Conservation (phyloP, 163 green algal genomes). For the Scenedesmus sp. region DNA sequence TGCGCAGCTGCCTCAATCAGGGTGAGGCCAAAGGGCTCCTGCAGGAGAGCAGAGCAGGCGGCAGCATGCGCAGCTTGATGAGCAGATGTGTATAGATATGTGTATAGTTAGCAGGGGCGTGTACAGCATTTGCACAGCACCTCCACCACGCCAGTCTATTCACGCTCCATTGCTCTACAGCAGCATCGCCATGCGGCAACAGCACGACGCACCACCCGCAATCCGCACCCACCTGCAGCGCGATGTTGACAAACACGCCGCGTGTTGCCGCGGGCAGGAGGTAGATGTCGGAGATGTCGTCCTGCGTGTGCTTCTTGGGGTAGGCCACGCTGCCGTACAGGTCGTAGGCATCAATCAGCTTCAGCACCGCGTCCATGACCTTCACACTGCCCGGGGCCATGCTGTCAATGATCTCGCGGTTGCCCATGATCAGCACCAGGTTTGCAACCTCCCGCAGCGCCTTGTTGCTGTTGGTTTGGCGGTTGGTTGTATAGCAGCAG, state of each 20-base stretch:
- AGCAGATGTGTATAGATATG: neutral
- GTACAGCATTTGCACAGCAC: neutral
- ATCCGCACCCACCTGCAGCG: constrained; percentile 75
- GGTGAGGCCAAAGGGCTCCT: constrained; percentile 97
- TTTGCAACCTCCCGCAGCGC: constrained; percentile 93
- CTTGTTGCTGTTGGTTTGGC: constrained; percentile 19
- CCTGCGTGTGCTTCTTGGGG: constrained; percentile 93
- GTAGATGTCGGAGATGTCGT: constrained; percentile 98
- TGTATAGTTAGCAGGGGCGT: neutral
- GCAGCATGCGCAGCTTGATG: neutral
- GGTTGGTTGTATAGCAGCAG: neutral
- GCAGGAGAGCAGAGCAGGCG: constrained; percentile 8
- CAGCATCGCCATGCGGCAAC: neutral
- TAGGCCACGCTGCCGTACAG: constrained; percentile 94
- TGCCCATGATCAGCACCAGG: constrained; percentile 93
- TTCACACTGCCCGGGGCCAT: constrained; percentile 80
- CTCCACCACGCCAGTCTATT: neutral
- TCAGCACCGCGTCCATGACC: constrained; percentile 88
- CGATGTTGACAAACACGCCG: constrained; percentile 96
- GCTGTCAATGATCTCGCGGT: constrained; percentile 87
- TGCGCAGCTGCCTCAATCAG: constrained; percentile 97
- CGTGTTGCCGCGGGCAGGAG: constrained; percentile 81
- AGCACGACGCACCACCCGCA: neutral
- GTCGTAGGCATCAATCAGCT: constrained; percentile 95
- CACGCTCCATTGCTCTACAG: neutral